Percentiles rank a stretch among this genome's conserved stretches.
phyloP scores from a whole-genome alignment of 305 asterid genomes.

The Fraxinus sp. region DNA sequence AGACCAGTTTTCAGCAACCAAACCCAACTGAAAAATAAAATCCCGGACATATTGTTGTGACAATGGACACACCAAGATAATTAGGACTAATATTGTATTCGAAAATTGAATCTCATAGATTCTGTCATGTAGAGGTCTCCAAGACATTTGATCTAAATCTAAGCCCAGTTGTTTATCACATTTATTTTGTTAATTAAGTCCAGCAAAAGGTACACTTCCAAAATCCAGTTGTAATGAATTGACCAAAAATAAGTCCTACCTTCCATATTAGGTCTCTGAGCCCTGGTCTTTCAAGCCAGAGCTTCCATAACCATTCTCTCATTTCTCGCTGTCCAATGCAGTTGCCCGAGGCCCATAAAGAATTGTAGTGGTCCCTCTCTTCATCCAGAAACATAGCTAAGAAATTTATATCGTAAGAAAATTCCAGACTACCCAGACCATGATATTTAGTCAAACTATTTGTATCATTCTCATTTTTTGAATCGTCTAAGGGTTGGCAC shows the following conservation, averaged over 20 bases:
- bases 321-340: constrained; percentile 91
- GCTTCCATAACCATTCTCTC: constrained; percentile 88
- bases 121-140: constrained; percentile 9
- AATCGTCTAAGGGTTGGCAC: constrained; percentile 34
- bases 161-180: neutral
- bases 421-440: constrained; percentile 42
- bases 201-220: constrained; percentile 17
- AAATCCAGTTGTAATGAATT: constrained; percentile 19
- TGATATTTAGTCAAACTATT: constrained; percentile 31
- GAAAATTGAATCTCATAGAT: constrained; percentile 19
- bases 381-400: constrained; percentile 71
- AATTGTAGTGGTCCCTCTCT: constrained; percentile 76
- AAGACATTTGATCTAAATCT: constrained; percentile 12
- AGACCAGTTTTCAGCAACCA: neutral
- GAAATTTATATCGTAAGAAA: constrained; percentile 74
- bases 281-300: constrained; percentile 74
- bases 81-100: constrained; percentile 7
- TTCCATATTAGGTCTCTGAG: constrained; percentile 86
- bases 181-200: constrained; percentile 12
- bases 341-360: constrained; percentile 82
- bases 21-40: neutral
- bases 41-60: neutral
- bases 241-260: constrained; percentile 48
- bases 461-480: constrained; percentile 27
- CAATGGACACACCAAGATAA: constrained; percentile 12